Conservation (phyloP, 140 eudicot species). For the Erigeron philadelphicus region DNA sequence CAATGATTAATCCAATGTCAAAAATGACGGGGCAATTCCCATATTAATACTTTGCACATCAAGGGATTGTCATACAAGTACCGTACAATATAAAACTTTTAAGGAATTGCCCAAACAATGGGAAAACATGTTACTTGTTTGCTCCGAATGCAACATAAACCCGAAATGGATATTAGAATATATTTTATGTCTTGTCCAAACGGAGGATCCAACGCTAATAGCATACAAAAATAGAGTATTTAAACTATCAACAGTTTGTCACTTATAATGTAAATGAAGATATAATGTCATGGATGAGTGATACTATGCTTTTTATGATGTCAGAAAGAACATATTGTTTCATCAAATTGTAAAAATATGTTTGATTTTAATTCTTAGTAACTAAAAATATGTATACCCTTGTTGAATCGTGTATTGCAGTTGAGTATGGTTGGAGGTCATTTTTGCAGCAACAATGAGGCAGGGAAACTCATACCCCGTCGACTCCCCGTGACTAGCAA, state of each 20-base stretch:
- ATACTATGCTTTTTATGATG: background rate
- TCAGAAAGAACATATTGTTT: background rate
- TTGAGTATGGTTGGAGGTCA: conserved; percentile 74
- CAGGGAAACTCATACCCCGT: conserved; percentile 91
- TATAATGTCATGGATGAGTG: conserved; percentile 3
- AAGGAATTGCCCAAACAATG: no score
- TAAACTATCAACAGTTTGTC: background rate
- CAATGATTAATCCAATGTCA: no score
- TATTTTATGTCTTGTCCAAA: no score
- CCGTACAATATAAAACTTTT: no score
- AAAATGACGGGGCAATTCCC: no score
- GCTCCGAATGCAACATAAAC: no score
- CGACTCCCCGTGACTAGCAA: conserved; percentile 85
- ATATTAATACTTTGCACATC: no score
- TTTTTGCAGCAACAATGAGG: conserved; percentile 93
- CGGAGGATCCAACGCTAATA: no score
- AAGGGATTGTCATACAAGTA: no score
- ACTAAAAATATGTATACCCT: conserved; percentile 49
- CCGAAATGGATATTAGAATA: no score
- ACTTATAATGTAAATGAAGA: background rate
- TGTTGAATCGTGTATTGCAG: conserved; percentile 84
- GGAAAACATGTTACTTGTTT: no score
- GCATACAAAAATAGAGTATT: background rate
- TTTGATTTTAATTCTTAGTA: background rate
- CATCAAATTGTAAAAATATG: background rate